A percentile compares a stretch with the other conserved stretches of the same genome.
Conservation (phyloP, 208 protist species). For the Leishmania lainsoni region DNA sequence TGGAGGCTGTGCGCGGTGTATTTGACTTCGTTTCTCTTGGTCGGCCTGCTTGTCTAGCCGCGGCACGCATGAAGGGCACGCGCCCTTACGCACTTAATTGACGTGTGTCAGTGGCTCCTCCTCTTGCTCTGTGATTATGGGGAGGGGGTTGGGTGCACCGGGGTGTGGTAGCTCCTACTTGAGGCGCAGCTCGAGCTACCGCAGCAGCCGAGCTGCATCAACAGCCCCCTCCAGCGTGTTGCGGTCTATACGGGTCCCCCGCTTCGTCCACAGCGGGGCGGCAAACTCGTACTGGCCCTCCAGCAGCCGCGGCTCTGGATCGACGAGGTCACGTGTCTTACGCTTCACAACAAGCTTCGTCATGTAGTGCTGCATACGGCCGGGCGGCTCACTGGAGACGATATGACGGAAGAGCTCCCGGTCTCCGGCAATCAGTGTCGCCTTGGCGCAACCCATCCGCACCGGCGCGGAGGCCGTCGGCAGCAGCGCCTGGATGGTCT, state of each 20-base stretch:
- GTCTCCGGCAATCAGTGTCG: slow-evolving; percentile 85
- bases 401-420: slow-evolving; percentile 83
- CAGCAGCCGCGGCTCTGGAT: slow-evolving; percentile 79
- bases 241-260: slow-evolving; percentile 82
- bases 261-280: slow-evolving; percentile 87
- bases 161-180: not conserved
- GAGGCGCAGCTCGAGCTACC: slow-evolving; percentile 2
- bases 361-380: slow-evolving; percentile 91
- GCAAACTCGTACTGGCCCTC: slow-evolving; percentile 92
- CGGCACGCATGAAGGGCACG: not conserved
- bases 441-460: slow-evolving; percentile 92
- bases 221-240: slow-evolving; percentile 88
- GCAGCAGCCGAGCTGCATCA: slow-evolving; percentile 47
- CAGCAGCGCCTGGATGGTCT: slow-evolving; percentile 63
- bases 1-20: too few relatives aligned
- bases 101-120: not conserved
- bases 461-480: slow-evolving; percentile 66
- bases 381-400: slow-evolving; percentile 83
- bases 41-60: not conserved
- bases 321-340: slow-evolving; percentile 85
- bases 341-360: slow-evolving; percentile 86
- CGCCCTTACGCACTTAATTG: not conserved
- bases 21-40: too few relatives aligned
- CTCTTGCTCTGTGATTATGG: not conserved
- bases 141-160: not conserved